A percentile compares a stretch with the other conserved stretches of the same genome.
Evolutionary conservation across 2,329 filamentous ascomycete genomes (phyloP).

Genomic region (Xylariomycetidae sp.): DNA sequence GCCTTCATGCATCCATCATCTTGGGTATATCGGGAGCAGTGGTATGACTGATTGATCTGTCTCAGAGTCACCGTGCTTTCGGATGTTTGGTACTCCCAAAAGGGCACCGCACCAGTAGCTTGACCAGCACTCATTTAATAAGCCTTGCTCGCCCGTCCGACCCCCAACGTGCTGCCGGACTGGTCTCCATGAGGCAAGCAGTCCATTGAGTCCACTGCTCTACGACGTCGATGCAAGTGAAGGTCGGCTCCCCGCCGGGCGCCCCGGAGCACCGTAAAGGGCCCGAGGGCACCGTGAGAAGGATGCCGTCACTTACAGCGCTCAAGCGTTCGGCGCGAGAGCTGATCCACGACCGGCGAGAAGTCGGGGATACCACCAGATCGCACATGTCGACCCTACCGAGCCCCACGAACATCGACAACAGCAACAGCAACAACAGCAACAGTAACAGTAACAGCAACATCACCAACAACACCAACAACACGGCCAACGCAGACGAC

Average conservation of each 20-base stretch:
- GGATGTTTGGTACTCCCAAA: not conserved
- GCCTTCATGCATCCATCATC: conserved; percentile 9
- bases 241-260: conserved; percentile 11
- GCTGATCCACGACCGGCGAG: conserved; percentile 14
- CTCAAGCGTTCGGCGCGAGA: conserved; percentile 19
- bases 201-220: not conserved
- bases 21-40: conserved; percentile 8
- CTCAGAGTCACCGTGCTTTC: conserved; percentile 9
- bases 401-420: not conserved
- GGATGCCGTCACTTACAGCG: conserved; percentile 19
- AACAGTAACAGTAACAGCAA: conserved; percentile 9
- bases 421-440: conserved; percentile 1
- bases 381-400: no score
- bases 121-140: conserved; percentile 1
- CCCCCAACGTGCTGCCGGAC: not conserved
- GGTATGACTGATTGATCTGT: conserved; percentile 12
- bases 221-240: conserved; percentile 13
- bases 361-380: conserved; percentile 12
- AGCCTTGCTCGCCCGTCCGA: not conserved
- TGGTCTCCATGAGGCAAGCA: conserved; percentile 1
- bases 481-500: conserved; percentile 6
- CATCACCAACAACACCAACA: conserved; percentile 19
- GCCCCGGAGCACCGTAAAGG: conserved; percentile 8
- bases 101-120: not conserved
- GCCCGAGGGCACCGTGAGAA: conserved; percentile 8